These are phyloP conservation scores for Phytophthora aleatoria DNA, from an alignment of 352 stramenopile species.

Conservation along the genomic window DNA sequence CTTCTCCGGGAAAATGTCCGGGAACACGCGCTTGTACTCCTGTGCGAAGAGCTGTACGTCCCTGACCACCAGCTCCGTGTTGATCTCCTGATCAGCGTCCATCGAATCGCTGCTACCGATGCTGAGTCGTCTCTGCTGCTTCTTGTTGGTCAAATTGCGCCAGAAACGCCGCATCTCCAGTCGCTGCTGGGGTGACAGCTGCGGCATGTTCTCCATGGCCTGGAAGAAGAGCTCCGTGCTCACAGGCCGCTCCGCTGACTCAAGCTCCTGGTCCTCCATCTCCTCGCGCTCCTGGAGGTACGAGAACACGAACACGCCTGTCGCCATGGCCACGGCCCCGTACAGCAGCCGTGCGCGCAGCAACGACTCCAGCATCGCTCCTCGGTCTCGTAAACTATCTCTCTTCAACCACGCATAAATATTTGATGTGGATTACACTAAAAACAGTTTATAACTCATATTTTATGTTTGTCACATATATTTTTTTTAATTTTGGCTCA, in stretches of 20 bases:
- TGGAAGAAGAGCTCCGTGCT: conserved; percentile 65
- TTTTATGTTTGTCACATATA: not conserved
- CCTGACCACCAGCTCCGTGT: conserved; percentile 44
- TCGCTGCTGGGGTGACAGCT: conserved; percentile 59
- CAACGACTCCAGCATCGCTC: conserved; percentile 36
- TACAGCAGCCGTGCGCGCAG: conserved; percentile 67
- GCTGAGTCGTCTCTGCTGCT: conserved; percentile 26
- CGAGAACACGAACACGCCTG: conserved; percentile 75
- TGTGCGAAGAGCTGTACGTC: conserved; percentile 80
- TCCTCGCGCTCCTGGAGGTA: conserved; percentile 84
- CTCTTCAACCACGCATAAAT: not conserved
- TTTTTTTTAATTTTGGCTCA: conserved; percentile 3
- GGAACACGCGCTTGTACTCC: conserved; percentile 85
- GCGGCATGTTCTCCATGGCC: conserved; percentile 60
- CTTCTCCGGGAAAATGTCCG: conserved; percentile 74
- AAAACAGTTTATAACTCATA: not conserved
- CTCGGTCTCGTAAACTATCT: not conserved
- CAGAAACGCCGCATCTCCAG: conserved; percentile 82
- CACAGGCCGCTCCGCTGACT: conserved; percentile 56
- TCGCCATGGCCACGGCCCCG: conserved; percentile 80
- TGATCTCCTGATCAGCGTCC: conserved; percentile 1
- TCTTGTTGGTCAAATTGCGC: conserved; percentile 70
- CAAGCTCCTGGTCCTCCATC: conserved; percentile 61
- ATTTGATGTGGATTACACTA: not conserved
- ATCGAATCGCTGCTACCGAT: conserved; percentile 3